These are phyloP conservation scores for Hymenoscyphus fraxineus DNA, from an alignment of 2,329 filamentous ascomycete species.

Conservation along the genomic window DNA sequence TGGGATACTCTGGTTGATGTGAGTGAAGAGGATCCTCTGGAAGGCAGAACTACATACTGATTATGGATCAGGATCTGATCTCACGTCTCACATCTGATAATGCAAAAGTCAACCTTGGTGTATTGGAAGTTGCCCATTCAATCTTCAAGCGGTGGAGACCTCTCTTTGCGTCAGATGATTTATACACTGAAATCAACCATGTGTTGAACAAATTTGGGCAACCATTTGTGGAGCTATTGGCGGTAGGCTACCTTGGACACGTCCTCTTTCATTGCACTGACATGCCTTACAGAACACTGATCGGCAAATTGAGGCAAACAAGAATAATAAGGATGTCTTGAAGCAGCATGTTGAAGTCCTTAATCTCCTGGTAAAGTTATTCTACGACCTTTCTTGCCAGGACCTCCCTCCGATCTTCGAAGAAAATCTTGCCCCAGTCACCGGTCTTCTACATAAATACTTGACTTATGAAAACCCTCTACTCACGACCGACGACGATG, in stretches of 20 bases:
- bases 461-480: conserved; percentile 82
- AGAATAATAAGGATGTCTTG: conserved; percentile 69
- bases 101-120: conserved; percentile 82
- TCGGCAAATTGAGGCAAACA: conserved; percentile 68
- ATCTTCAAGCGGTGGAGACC: conserved; percentile 97
- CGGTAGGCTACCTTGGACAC: conserved; percentile 44
- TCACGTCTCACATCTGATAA: conserved; percentile 79
- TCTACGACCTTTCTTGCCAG: conserved; percentile 96
- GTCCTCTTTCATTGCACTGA: conserved; percentile 11
- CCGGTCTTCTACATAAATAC: conserved; percentile 84
- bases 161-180: conserved; percentile 84
- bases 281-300: conserved; percentile 55
- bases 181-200: conserved; percentile 95
- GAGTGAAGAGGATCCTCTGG: conserved; percentile 30
- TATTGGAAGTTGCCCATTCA: conserved; percentile 94
- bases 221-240: conserved; percentile 77
- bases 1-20: conserved; percentile 95
- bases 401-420: conserved; percentile 94
- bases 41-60: conserved; percentile 15
- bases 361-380: conserved; percentile 83
- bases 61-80: conserved; percentile 66
- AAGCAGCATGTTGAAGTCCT: conserved; percentile 79
- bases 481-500: conserved; percentile 81
- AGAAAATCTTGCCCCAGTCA: conserved; percentile 75
- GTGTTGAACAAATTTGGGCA: conserved; percentile 80